Evolutionary conservation across 2,329 filamentous ascomycete species (phyloP), one percentile per base, ranked within the genome.

Genomic region (Calonectria crousiana): DNA sequence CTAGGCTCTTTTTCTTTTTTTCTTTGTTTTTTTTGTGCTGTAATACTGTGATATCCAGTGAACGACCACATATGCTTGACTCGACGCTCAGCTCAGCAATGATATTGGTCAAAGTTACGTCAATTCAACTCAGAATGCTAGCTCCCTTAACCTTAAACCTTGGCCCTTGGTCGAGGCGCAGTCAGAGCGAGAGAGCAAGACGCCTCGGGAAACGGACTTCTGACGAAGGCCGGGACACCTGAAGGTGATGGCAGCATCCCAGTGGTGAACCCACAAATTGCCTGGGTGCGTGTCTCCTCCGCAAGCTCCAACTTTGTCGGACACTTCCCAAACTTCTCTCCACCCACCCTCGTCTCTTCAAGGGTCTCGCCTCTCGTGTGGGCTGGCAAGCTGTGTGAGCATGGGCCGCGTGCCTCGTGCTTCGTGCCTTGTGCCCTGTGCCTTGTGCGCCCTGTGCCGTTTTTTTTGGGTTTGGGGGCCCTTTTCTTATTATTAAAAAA

Each of bases 271-370:
- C 66, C 66, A 68, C 66, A 56, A 68, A 56, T 67, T 28, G 10
- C 34, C 36, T 38, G 36, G 36, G 36, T 68, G 66, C 51, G 66
- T 68, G 66, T 67, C 11, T 51, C 32, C 47, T 38, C 44, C 64
- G 64, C 44, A 66, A 34, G 62, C 56, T 44, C 60, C 60, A 60
- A 60, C 60, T 44, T 64, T 64, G 60, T 47, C 28, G 60, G 60
- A 64, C 60, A 60, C 56, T 60, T 60, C 20, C 34, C 56, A 60
- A 38, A 58, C 32, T 8, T 32, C 32, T 32, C 53, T 38, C 56
- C 56, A 58, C 56, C 13, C 56, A 60, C 56, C 56, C 56, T 60
- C 34, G 56, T 36, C n/a, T n/a, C 53, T 23, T n/a, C 44, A 23
- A 47, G 44, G 44, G 34, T 32, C 34, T 60, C 38, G 30, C 32